phyloP scores from a whole-genome alignment of 768 basidiomycete species.

The Zangia roseola region DNA sequence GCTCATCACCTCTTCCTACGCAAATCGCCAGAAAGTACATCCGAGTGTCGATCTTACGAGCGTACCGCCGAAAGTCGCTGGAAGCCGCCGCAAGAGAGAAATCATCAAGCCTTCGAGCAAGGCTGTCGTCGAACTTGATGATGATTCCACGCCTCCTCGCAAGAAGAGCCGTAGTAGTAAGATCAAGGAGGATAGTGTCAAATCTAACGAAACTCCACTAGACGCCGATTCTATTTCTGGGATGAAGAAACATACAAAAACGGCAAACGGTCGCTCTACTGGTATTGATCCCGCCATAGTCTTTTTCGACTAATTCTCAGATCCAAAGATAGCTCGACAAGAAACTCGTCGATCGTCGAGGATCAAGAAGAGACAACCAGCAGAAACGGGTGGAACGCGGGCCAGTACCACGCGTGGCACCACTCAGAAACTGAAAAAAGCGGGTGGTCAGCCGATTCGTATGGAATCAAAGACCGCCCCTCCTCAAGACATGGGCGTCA shows the following conservation, averaged over 20 bases:
- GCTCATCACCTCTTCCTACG: neutral
- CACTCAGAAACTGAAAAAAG: slow-evolving; percentile 5
- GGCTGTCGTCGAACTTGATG: slow-evolving; percentile 8
- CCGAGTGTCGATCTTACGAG: neutral
- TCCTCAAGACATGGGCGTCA: neutral
- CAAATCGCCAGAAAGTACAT: neutral
- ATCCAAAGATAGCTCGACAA: neutral
- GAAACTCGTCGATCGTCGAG: slow-evolving; percentile 18
- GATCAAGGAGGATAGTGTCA: neutral
- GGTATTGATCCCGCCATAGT: slow-evolving; percentile 7
- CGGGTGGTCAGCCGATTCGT: neutral
- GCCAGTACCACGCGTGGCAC: slow-evolving; percentile 31
- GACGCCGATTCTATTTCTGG: slow-evolving; percentile 5
- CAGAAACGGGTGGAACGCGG: slow-evolving; percentile 1
- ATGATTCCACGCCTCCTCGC: slow-evolving; percentile 11
- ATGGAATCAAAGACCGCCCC: neutral
- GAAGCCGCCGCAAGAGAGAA: slow-evolving; percentile 30
- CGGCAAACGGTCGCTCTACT: slow-evolving; percentile 35
- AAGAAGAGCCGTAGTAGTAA: slow-evolving; percentile 22
- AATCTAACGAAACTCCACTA: neutral
- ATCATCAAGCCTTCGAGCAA: slow-evolving; percentile 2
- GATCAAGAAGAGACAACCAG: slow-evolving; percentile 14
- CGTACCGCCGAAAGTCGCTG: slow-evolving; percentile 14
- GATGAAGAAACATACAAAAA: slow-evolving; percentile 35
- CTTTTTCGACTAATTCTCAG: slow-evolving; percentile 36